Conservation (phyloP, 371 early-diverging fungal genomes). For the Globomyces sp. region DNA sequence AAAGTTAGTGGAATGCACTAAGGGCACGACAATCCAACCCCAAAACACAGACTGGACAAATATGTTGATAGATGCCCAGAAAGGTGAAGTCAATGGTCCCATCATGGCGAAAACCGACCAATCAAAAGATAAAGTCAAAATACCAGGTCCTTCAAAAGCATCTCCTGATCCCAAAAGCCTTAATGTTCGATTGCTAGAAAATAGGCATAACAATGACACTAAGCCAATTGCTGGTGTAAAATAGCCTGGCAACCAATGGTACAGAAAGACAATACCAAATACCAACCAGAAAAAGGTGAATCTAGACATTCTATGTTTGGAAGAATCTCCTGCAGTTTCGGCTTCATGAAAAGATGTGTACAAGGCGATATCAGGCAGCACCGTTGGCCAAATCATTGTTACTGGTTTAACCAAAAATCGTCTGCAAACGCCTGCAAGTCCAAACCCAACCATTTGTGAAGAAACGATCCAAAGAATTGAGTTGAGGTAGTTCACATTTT, state of each 20-base stretch:
- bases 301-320: conserved; percentile 27
- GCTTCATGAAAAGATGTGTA: conserved; percentile 15
- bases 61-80: conserved; percentile 31
- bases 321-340: background rate
- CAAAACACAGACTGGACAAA: conserved; percentile 23
- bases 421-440: conserved; percentile 14
- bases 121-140: conserved; percentile 30
- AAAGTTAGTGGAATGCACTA: conserved; percentile 64
- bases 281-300: conserved; percentile 59
- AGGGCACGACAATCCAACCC: conserved; percentile 67
- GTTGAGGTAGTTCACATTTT: conserved; percentile 12
- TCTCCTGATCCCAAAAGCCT: conserved; percentile 5
- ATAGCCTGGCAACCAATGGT: conserved; percentile 76
- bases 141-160: conserved; percentile 24
- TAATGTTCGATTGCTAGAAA: conserved; percentile 3
- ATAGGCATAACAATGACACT: conserved; percentile 66
- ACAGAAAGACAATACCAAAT: conserved; percentile 50
- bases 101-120: conserved; percentile 26
- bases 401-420: conserved; percentile 17
- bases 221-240: conserved; percentile 64
- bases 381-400: conserved; percentile 16
- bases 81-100: conserved; percentile 26
- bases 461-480: conserved; percentile 12
- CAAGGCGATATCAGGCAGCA: conserved; percentile 18
- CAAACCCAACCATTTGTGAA: conserved; percentile 17